Evolutionary conservation across 2,329 filamentous ascomycete genomes (phyloP).

Genomic region (Colletotrichum filicis): DNA sequence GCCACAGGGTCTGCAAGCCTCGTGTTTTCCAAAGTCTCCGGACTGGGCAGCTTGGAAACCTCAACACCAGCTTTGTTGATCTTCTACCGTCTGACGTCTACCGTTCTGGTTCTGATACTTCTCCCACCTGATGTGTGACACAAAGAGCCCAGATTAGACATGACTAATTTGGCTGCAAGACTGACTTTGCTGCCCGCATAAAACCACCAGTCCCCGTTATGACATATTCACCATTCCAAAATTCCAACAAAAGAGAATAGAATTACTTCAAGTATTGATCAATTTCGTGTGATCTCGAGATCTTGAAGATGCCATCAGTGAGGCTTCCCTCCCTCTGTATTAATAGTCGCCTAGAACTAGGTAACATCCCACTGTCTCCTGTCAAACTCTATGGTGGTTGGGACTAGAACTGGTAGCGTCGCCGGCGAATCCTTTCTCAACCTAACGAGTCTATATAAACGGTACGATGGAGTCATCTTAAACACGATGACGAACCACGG

Average conservation of each 20-base stretch:
- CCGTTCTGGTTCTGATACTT: background rate
- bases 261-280: background rate
- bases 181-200: background rate
- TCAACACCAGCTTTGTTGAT: background rate
- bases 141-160: background rate
- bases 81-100: background rate
- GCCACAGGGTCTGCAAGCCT: background rate
- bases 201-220: background rate
- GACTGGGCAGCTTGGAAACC: too few relatives aligned
- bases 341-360: background rate
- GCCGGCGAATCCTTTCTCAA: background rate
- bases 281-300: background rate
- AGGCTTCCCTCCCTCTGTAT: background rate
- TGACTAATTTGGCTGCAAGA: slow-evolving; percentile 2
- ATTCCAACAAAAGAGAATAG: background rate
- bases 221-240: background rate
- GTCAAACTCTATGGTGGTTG: background rate
- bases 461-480: background rate
- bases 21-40: background rate
- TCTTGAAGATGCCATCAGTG: background rate
- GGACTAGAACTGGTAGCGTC: background rate
- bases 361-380: background rate
- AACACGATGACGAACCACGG: background rate
- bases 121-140: background rate
- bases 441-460: background rate